Conservation (phyloP, 441 rosid genomes). For the Erodium trifolium region DNA sequence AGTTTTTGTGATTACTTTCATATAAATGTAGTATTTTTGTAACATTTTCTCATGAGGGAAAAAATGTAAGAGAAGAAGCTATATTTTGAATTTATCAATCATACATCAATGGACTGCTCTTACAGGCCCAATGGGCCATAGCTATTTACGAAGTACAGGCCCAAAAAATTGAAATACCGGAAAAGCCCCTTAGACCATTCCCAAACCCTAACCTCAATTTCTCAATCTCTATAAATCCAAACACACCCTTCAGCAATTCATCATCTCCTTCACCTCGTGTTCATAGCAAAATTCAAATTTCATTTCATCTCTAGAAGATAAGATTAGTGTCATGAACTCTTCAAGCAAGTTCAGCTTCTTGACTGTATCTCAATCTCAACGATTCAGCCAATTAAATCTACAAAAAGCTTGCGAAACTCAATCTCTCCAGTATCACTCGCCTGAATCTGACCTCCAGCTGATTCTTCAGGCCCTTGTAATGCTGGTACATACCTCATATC, state of each 20-base stretch:
- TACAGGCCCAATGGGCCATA: background rate
- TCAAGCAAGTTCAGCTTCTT: constrained; percentile 54
- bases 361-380: constrained; percentile 29
- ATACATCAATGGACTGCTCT: too few relatives aligned
- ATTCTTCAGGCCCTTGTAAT: constrained; percentile 53
- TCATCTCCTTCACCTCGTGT: background rate
- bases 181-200: background rate
- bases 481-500: constrained; percentile 30
- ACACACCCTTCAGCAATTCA: background rate
- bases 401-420: constrained; percentile 35
- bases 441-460: constrained; percentile 41
- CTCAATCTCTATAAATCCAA: background rate
- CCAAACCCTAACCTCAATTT: background rate
- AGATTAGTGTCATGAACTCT: constrained; percentile 1
- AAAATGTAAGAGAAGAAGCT: too few relatives aligned
- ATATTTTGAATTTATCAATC: too few relatives aligned
- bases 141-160: background rate
- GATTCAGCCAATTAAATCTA: constrained; percentile 25
- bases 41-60: too few relatives aligned
- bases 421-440: constrained; percentile 47
- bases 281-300: background rate
- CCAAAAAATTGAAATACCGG: background rate
- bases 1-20: too few relatives aligned
- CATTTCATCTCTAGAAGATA: background rate
- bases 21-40: too few relatives aligned